Base-by-base conservation (phyloP, 108 stramenopile species). In the Stephanodiscus minutulus region DNA sequence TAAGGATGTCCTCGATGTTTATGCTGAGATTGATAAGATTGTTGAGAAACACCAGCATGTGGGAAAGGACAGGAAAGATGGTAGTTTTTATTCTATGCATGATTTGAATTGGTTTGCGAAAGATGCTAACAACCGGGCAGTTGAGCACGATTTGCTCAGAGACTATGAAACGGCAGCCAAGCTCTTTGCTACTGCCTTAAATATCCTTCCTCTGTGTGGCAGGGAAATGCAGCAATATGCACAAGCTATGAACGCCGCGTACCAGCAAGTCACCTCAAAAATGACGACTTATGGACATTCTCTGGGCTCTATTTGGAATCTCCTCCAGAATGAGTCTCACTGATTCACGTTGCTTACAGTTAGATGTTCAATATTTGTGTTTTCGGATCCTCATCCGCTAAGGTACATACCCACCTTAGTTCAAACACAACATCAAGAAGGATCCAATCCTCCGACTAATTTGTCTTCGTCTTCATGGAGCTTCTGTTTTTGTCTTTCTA, bases 101-200 rank as follows among this genome's bases (percentile, higher is more conserved):
- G 79, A 84, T 4, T 68, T 84, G 53, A 53, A 56, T 31, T 84
- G 80, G 80, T 75, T 84, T 49, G 39, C 63, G 0, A 66, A 77
- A 21, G 80, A 84, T 44, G 72, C 69, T 0, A 62, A 84, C 47
- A 84, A 84, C 55, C 33, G 65, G 17, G 80, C 70, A 11, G 57
- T 76, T 29, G 41, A 74, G 18, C 63, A 77, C 6, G 59, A 50
- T 52, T 46, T 67, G 18, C 64, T 82, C 5, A 76, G 80, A 22
- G 83, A 84, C 60, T 24, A 49, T 31, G 15, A 47, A 15, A 67
- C 53, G 50, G 76, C 76, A 13, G 70, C 70, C 13, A 54, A 25
- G 9, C 52, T 73, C 3, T 55, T 70, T 47, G 50, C 76, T 15
- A 58, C 52, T 25, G 69, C 76, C 21, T 58, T 84, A 31, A 84